Conservation (phyloP, 768 basidiomycete species). For the Pleurotus giganteus region DNA sequence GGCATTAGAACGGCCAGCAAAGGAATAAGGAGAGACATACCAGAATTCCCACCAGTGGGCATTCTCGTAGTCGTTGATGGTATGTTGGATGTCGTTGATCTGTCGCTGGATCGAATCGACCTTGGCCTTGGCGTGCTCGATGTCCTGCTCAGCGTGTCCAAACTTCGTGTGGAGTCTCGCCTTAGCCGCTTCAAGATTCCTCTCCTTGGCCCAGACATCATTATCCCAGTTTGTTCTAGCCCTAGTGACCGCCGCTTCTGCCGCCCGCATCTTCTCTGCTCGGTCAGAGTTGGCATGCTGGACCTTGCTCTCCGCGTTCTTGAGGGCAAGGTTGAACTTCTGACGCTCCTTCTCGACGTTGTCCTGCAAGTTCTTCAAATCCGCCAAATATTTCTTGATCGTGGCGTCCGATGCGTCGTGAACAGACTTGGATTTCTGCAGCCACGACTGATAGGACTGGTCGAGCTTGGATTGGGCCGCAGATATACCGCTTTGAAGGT, state of each 20-base stretch:
- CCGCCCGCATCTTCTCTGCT: background rate
- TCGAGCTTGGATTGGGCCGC: background rate
- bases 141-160: conserved; percentile 2
- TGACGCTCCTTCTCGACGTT: background rate
- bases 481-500: background rate
- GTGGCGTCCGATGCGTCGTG: background rate
- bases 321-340: background rate
- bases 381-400: background rate
- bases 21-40: background rate
- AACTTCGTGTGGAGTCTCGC: background rate
- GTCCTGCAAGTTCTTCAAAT: background rate
- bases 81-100: background rate
- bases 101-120: background rate
- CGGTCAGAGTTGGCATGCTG: background rate
- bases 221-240: background rate
- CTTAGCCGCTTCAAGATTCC: background rate
- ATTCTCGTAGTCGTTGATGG: background rate
- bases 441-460: background rate
- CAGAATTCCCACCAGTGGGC: background rate
- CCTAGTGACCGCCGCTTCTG: background rate
- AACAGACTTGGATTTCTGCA: background rate
- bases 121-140: background rate
- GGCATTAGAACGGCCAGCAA: background rate
- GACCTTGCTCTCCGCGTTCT: background rate
- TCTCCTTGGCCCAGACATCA: background rate